Evolutionary conservation across 164 flowering plant genomes (phyloP).

Genomic region (Chloranthus sessilifolius): DNA sequence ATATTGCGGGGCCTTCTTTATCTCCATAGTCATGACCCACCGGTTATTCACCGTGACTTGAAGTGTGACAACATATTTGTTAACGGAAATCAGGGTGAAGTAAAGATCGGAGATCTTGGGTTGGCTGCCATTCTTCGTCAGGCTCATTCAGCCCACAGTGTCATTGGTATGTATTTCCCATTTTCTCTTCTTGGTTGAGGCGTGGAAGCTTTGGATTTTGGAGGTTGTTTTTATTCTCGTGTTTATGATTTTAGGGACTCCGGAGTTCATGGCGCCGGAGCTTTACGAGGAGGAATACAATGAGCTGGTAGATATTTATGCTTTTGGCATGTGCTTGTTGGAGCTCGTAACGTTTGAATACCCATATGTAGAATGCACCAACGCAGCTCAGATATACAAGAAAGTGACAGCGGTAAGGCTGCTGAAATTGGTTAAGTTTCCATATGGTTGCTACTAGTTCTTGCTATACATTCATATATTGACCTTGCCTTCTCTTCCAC

Average conservation of each 20-base stretch:
- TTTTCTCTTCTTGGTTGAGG: neutral
- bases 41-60: conserved; percentile 86
- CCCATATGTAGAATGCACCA: conserved; percentile 88
- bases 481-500: too few species aligned
- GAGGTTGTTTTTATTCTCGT: neutral
- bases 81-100: conserved; percentile 95
- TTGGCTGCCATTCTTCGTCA: conserved; percentile 75
- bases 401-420: conserved; percentile 84
- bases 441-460: neutral
- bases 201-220: neutral
- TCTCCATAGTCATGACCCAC: conserved; percentile 90
- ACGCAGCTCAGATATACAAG: conserved; percentile 96
- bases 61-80: conserved; percentile 95
- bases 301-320: conserved; percentile 97
- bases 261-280: conserved; percentile 99
- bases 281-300: conserved; percentile 96
- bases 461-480: too few species aligned
- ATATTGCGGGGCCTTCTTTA: conserved; percentile 82
- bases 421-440: neutral
- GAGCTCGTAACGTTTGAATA: conserved; percentile 94
- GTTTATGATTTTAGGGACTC: conserved; percentile 54
- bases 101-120: conserved; percentile 92
- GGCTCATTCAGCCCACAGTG: conserved; percentile 87
- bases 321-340: conserved; percentile 96
- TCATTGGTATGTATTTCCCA: conserved; percentile 51